Conservation (phyloP, 1,284 basidiomycete genomes). For the Cutaneotrichosporon mucoides region DNA sequence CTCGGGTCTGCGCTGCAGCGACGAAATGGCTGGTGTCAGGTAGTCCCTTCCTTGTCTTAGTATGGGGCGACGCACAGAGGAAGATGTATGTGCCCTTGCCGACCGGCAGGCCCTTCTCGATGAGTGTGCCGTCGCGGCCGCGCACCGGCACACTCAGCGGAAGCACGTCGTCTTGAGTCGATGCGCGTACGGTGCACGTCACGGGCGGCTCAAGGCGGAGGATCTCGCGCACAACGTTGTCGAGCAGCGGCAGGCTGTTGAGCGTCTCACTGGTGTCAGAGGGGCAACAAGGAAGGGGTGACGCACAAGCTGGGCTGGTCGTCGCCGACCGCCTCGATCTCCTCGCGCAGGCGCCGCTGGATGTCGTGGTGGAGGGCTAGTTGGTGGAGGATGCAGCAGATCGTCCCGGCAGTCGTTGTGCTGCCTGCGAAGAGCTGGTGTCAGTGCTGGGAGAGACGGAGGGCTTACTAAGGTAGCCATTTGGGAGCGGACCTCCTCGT, state of each 20-base stretch:
- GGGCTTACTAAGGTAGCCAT: conserved; percentile 65
- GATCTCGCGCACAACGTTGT: conserved; percentile 61
- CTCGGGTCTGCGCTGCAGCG: conserved; percentile 58
- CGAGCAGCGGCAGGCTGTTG: conserved; percentile 53
- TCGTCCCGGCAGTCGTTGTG: conserved; percentile 68
- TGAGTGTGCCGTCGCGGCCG: conserved; percentile 36
- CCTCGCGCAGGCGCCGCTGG: conserved; percentile 57
- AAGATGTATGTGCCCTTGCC: conserved; percentile 27
- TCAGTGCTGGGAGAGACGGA: background rate
- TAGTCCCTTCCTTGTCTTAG: too few species aligned
- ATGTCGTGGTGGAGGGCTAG: conserved; percentile 55
- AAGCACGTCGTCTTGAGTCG: conserved; percentile 57
- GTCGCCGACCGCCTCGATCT: conserved; percentile 45
- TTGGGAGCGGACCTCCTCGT: conserved; percentile 66
- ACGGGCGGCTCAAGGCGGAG: conserved; percentile 63
- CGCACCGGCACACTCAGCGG: conserved; percentile 53
- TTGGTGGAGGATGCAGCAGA: conserved; percentile 66
- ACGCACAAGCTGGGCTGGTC: conserved; percentile 19
- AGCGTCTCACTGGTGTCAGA: conserved; percentile 31
- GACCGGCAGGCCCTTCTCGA: conserved; percentile 46
- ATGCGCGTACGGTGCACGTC: conserved; percentile 59
- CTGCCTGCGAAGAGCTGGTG: conserved; percentile 56
- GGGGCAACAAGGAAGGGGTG: too few species aligned
- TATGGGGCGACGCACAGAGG: conserved; percentile 26
- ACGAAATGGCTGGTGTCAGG: conserved; percentile 18